A percentile compares a stretch with the other conserved stretches of the same genome.
These are phyloP conservation scores for Globisporangium paddicum DNA, from an alignment of 352 stramenopile species.

Conservation along the genomic window DNA sequence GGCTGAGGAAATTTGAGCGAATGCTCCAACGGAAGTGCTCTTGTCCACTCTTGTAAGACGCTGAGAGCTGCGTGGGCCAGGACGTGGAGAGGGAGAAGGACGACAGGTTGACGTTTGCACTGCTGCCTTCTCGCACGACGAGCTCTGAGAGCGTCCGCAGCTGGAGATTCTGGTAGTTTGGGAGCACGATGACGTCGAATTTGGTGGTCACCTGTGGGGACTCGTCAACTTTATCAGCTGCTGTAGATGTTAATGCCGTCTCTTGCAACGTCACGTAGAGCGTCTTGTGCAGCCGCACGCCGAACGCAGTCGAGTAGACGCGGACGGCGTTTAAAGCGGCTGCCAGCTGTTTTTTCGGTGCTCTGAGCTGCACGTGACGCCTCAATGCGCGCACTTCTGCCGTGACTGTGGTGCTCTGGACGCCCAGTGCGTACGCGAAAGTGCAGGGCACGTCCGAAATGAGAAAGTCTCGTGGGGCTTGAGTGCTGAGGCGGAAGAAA, in stretches of 20 bases:
- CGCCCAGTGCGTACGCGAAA: neutral
- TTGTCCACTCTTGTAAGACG: neutral
- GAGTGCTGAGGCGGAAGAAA: conserved; percentile 11
- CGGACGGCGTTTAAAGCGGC: neutral
- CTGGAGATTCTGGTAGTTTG: conserved; percentile 7
- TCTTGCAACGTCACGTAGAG: neutral
- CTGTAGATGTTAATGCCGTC: neutral
- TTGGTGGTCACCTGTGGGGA: neutral
- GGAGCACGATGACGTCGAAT: conserved; percentile 8
- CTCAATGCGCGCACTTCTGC: conserved; percentile 2
- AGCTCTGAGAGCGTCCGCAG: neutral
- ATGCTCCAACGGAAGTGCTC: conserved; percentile 11
- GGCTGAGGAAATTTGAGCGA: conserved; percentile 1
- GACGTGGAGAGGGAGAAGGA: neutral
- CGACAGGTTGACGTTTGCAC: neutral
- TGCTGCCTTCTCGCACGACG: neutral
- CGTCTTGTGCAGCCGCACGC: neutral
- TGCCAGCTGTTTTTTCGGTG: neutral
- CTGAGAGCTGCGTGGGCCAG: conserved; percentile 1
- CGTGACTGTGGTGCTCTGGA: neutral
- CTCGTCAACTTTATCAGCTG: neutral
- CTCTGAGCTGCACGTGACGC: neutral
- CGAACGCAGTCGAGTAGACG: conserved; percentile 12
- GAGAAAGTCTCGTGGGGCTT: neutral
- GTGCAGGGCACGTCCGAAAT: conserved; percentile 11